Evolutionary conservation across 495 filamentous ascomycete genomes (phyloP), one percentile per base, ranked within the genome.

Genomic region (Parmelia sp.): DNA sequence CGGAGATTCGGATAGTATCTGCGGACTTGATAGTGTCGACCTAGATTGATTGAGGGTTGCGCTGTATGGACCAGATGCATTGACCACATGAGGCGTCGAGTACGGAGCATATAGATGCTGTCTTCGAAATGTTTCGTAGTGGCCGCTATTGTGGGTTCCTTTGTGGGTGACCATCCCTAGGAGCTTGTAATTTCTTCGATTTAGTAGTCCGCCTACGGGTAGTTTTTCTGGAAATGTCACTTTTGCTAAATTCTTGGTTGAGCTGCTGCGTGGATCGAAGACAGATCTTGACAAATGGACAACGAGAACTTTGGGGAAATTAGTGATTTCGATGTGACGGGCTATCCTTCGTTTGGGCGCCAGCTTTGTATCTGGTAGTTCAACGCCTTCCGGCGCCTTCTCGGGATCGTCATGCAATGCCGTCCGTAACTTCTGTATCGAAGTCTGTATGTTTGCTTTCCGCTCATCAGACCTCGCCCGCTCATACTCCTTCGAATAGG

Each of bases 91-190:
- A 0, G 90, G 90, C 1, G 91, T 97, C 0, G 91, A 90, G 69
- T 84, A 97, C 0, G 92, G 91, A 2, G 84, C 78, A 59, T 81
- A 86, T 44, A 87, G 71, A 63, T 86, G 85, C 73, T 97, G 96
- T n/a, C 94, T 84, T 36, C 94, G 83, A 75, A 97, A 97, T 2
- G 92, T 90, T 73, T 99, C 94, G 74, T 99, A 99, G 73, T 99
- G 94, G 2, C 94, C 94, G 64, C 90, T 96, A 69, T 96, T 86
- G 75, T 99, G 94, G 65, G 89, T 95, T 25, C 94, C 94, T 71
- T 96, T 96, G 71, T 99, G 94, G 35, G 89, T 94, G 57, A 99
- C 88, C 49, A 96, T 86, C 15, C 88, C 90, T 3, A 95, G 84
- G 5, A 99, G 82, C 69, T 87, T 90, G 78, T 96, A 99, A 67